A percentile compares a stretch with the other conserved stretches of the same genome.
phyloP scores from a whole-genome alignment of 352 stramenopile species.

The Globisporangium radiosum region DNA sequence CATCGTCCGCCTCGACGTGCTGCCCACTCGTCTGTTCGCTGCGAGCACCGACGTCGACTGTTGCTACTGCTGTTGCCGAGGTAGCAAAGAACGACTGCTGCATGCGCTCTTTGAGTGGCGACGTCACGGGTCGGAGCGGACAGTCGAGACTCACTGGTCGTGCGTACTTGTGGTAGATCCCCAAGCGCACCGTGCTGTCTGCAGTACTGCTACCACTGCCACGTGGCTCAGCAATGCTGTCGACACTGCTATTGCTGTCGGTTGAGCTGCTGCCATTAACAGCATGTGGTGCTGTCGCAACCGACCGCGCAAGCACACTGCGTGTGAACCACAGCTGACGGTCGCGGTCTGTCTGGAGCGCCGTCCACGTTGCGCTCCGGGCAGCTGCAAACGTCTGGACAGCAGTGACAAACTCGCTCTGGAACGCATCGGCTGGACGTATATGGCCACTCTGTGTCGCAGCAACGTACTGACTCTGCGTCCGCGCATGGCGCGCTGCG shows the following conservation, averaged over 20 bases:
- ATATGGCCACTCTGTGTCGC: neutral
- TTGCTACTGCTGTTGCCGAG: neutral
- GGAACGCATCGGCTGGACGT: conserved; percentile 35
- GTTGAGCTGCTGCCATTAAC: neutral
- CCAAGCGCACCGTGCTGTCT: conserved; percentile 16
- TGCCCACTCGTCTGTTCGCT: too few species aligned
- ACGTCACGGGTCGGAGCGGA: conserved; percentile 21
- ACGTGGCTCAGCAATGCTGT: neutral
- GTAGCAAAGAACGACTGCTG: conserved; percentile 25
- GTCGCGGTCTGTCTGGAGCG: conserved; percentile 39
- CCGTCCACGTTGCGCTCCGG: conserved; percentile 39
- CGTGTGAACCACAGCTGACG: conserved; percentile 28
- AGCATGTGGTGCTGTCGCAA: conserved; percentile 23
- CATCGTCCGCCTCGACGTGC: too few species aligned
- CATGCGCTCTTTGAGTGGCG: conserved; percentile 25
- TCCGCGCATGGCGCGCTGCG: conserved; percentile 20
- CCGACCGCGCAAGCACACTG: conserved; percentile 27
- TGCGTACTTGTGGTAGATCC: conserved; percentile 37
- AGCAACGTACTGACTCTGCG: conserved; percentile 28
- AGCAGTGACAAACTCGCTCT: conserved; percentile 57
- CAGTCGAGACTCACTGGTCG: conserved; percentile 11
- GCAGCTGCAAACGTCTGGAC: conserved; percentile 41
- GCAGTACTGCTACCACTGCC: neutral
- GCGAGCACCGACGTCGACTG: neutral
- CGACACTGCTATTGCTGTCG: neutral